phyloP scores from a whole-genome alignment of 345 rosid genomes.

The Noccaea caerulescens region DNA sequence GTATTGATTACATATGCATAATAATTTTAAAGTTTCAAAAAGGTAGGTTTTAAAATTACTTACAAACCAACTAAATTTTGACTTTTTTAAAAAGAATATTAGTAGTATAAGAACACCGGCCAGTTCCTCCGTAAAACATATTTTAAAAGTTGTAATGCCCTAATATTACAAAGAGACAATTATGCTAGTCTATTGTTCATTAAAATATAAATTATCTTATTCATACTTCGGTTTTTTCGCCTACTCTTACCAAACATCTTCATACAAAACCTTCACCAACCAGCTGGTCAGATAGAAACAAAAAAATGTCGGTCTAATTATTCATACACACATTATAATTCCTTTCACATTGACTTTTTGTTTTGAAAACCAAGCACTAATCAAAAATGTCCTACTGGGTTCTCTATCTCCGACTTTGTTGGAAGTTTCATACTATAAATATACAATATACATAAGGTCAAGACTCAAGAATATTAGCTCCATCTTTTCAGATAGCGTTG shows the following conservation, averaged over 20 bases:
- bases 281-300: constrained; percentile 8
- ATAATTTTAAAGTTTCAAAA: background rate
- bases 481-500: background rate
- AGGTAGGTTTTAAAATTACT: background rate
- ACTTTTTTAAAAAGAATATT: background rate
- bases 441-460: background rate
- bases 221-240: constrained; percentile 10
- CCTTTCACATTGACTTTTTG: background rate
- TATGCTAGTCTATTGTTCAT: background rate
- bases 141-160: constrained; percentile 1
- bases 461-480: background rate
- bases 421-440: constrained; percentile 27
- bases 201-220: background rate
- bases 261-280: constrained; percentile 15
- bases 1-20: constrained; percentile 7
- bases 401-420: constrained; percentile 25
- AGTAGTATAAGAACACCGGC: background rate
- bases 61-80: constrained; percentile 19
- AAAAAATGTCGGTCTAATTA: constrained; percentile 28
- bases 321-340: background rate
- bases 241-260: constrained; percentile 18
- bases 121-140: constrained; percentile 8
- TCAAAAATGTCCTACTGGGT: background rate
- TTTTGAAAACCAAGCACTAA: background rate
- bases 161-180: constrained; percentile 20